A percentile compares a stretch with the other conserved stretches of the same genome.
These are phyloP conservation scores for Epichloe festucae DNA, from an alignment of 2,329 filamentous ascomycete genomes.

Conservation along the genomic window DNA sequence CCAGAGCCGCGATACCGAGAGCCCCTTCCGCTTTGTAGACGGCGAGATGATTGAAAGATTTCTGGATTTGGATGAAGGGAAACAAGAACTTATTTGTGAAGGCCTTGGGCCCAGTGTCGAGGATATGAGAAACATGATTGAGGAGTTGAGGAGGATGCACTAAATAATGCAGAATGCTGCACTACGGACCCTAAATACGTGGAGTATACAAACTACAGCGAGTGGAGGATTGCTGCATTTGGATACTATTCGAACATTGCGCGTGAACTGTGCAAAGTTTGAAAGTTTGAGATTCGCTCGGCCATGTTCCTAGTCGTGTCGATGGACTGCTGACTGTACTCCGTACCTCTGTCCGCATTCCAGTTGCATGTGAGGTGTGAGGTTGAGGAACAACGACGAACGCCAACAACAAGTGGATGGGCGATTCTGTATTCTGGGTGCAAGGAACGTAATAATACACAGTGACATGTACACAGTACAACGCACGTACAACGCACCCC, in stretches of 20 bases:
- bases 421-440: too few relatives aligned
- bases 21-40: constrained; percentile 79
- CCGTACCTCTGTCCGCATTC: not conserved
- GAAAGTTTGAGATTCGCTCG: too few relatives aligned
- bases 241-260: too few relatives aligned
- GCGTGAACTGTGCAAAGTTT: too few relatives aligned
- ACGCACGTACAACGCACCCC: too few relatives aligned
- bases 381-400: too few relatives aligned
- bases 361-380: too few relatives aligned
- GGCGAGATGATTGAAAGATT: constrained; percentile 84
- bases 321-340: not conserved
- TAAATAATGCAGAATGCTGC: constrained; percentile 14
- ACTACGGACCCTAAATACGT: too few relatives aligned
- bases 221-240: not conserved
- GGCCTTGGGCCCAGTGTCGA: constrained; percentile 48
- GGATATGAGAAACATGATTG: constrained; percentile 47
- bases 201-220: not conserved
- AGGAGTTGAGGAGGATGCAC: constrained; percentile 50
- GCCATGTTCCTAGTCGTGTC: too few relatives aligned
- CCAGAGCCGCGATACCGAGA: constrained; percentile 56
- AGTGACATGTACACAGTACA: too few relatives aligned
- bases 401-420: too few relatives aligned
- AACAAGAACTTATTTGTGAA: constrained; percentile 39
- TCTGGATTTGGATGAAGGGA: constrained; percentile 51
- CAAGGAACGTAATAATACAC: too few relatives aligned